A percentile compares a stretch with the other conserved stretches of the same genome.
These are phyloP conservation scores for Gossypium rotundifolium DNA, from an alignment of 345 rosid genomes.

Conservation along the genomic window DNA sequence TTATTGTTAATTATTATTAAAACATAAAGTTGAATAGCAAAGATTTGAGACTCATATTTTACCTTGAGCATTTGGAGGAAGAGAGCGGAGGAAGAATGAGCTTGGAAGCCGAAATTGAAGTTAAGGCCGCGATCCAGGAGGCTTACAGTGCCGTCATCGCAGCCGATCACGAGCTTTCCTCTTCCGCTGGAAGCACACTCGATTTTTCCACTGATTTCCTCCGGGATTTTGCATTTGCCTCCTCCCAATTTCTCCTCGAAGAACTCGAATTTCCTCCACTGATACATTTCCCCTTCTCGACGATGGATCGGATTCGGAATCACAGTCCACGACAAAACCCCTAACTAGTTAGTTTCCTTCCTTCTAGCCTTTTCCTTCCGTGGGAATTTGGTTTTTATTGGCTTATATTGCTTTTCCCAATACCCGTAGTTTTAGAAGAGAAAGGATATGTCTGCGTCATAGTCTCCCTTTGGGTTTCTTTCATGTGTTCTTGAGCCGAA, in stretches of 20 bases:
- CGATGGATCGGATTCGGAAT: not conserved
- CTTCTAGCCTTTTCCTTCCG: no score
- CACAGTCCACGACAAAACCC: not conserved
- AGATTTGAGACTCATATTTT: not conserved
- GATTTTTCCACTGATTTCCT: slow-evolving; percentile 64
- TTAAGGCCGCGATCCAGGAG: slow-evolving; percentile 95
- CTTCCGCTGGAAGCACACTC: slow-evolving; percentile 93
- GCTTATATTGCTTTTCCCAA: no score
- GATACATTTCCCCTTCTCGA: slow-evolving; percentile 46
- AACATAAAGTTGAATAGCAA: not conserved
- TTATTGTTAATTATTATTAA: not conserved
- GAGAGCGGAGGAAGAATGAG: slow-evolving; percentile 75
- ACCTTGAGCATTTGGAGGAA: slow-evolving; percentile 98
- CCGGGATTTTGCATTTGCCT: slow-evolving; percentile 69
- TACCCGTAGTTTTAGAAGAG: no score
- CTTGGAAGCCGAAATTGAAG: slow-evolving; percentile 77
- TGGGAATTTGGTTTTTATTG: no score
- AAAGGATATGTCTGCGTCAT: no score
- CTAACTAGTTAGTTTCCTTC: not conserved
- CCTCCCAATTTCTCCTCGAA: slow-evolving; percentile 88
- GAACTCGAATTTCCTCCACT: slow-evolving; percentile 97
- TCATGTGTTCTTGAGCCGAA: no score
- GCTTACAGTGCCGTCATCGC: slow-evolving; percentile 73
- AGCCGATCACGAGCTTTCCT: slow-evolving; percentile 88
- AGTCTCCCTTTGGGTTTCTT: no score